Base-by-base conservation (phyloP, 2,329 filamentous ascomycete genomes). In the Aspergillus candidus region DNA sequence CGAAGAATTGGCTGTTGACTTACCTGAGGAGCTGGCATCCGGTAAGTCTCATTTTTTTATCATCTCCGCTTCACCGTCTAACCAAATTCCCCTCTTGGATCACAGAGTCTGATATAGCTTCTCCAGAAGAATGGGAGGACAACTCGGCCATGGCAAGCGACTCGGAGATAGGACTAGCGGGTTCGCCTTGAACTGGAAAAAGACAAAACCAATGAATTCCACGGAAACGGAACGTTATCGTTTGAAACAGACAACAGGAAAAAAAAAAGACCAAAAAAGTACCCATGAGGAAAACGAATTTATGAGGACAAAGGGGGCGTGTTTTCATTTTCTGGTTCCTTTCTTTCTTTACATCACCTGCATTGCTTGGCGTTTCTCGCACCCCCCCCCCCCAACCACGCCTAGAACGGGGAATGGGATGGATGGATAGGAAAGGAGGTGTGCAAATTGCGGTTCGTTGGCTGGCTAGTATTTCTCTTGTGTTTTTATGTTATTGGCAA, bases 91-190 rank as follows among this genome's bases (percentile, higher is more conserved):
- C 49, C 32, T 40, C 36, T 32, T 42, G 32, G 17, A 38, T 32
- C 42, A 44, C 63, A 69, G 66, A 61, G 44, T 68, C 66, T 62
- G 63, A 70, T 53, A 51, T 64, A 41, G 57, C 60, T 52, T 68
- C 62, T 47, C 49, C 61, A 55, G 67, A 70, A 48, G 63, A 66
- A 47, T 70, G 67, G 67, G 67, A 69, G 39, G 65, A 66, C 41
- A 62, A 68, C 38, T 70, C 67, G 14, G 57, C 58, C 37, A 56
- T 70, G 48, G 63, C 59, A 35, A 69, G 65, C 43, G 67, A 70
- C 48, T 70, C 67, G 3, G 67, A 70, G 27, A 55, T 66, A 50
- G 67, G 66, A 13, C 43, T 68, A 17, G 56, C 56, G 18, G 62
- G 59, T 13, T 63, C 65, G 36, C 67, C 67, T 31, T 69, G 48